Base-by-base conservation (phyloP, 2,329 filamentous ascomycete genomes). In the Colletotrichum tanaceti region DNA sequence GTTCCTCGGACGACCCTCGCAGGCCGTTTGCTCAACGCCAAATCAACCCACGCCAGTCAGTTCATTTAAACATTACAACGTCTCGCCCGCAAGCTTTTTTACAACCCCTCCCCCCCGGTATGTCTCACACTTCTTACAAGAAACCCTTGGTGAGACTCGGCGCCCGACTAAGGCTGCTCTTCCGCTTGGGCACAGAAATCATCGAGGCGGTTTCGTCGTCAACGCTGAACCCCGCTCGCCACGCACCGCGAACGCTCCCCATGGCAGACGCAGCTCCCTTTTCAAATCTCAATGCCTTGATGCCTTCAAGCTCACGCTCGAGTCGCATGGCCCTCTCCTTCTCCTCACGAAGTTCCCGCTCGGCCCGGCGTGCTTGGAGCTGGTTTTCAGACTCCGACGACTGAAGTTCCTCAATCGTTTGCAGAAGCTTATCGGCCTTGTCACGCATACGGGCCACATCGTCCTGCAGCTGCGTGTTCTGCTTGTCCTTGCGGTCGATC, bases 391-490 rank as follows among this genome's bases (percentile, higher is more conserved):
- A 94, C 79, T 98, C 95, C 16, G 90, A 92, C 16, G 92, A 90
- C 78, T 99, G 95, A 41, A 99, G 88, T 77, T 98, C 95, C 77
- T 98, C 95, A 73, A 99, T 97, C 1, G 93, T 93, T 76, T 90
- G 87, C 58, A 99, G 90, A 5, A 98, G 89, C 77, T 94, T 93
- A 72, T 96, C 93, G 70, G 94, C 89, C 84, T 96, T 97, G 81
- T 98, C 95, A 70, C 95, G 92, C 75, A 93, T 90, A 72, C 95
- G 92, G 73, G 86, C 84, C 65, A 97, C 87, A 75, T 98, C 96
- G 61, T 98, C 95, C 63, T 90, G 87, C 20, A 97, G 85, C 76
- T 96, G 91, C 5, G 85, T 77, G 74, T 94, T 93, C 74, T 93
- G 89, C 82, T 97, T 98, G 72, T 98, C 95, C 74, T 94, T 93